phyloP scores from a whole-genome alignment of 129 eudicot genomes.

The Lonicera japonica region DNA sequence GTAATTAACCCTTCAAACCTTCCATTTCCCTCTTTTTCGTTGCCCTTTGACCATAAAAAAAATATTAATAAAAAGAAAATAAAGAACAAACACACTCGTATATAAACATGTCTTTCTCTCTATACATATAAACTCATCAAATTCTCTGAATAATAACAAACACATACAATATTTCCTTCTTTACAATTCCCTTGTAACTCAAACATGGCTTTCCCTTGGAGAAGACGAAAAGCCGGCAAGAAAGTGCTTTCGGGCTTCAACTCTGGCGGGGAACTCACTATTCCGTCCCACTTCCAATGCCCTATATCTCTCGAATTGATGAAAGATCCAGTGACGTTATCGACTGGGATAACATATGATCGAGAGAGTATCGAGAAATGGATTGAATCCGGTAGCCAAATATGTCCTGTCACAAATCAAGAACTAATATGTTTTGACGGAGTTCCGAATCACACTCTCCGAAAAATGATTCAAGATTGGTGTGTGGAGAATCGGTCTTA shows the following conservation, averaged over 20 bases:
- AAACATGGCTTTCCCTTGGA: constrained; percentile 66
- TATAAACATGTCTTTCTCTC: no score
- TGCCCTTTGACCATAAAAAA: constrained; percentile 25
- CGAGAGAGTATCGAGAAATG: constrained; percentile 88
- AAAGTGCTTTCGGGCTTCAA: constrained; percentile 18
- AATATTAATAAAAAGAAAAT: no score
- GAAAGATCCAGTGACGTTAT: constrained; percentile 90
- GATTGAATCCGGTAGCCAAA: constrained; percentile 55
- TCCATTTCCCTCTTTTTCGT: constrained; percentile 6
- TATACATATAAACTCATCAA: constrained; percentile 9
- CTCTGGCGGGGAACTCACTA: constrained; percentile 39
- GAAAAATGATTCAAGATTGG: constrained; percentile 95
- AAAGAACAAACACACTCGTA: neutral
- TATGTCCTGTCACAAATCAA: constrained; percentile 84
- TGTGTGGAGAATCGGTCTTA: constrained; percentile 57
- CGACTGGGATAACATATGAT: constrained; percentile 90
- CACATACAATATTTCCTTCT: neutral
- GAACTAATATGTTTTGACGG: constrained; percentile 37
- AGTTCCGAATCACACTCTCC: constrained; percentile 66
- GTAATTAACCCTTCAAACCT: constrained; percentile 22
- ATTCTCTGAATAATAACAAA: constrained; percentile 4
- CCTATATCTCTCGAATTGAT: constrained; percentile 87
- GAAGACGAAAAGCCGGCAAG: constrained; percentile 35
- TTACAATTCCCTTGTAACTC: neutral
- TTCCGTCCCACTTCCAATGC: constrained; percentile 77